Percentiles rank a stretch among this genome's conserved stretches.
Conservation (phyloP, 2,329 filamentous ascomycete species). For the Cylindrodendrum hubeiense region DNA sequence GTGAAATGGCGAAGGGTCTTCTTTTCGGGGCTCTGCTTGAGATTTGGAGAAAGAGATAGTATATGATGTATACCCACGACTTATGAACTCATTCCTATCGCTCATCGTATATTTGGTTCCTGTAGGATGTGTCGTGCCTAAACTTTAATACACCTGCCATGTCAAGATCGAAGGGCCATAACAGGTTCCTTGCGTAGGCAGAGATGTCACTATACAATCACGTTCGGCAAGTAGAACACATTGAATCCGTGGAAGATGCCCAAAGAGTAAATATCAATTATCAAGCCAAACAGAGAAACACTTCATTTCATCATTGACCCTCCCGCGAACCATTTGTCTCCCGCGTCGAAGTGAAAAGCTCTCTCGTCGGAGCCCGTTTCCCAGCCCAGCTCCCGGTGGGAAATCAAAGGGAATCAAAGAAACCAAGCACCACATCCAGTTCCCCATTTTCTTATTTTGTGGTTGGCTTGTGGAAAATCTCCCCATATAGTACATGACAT, state of each 20-base stretch:
- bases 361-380: conserved; percentile 31
- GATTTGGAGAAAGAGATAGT: neutral
- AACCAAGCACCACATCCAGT: conserved; percentile 28
- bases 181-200: neutral
- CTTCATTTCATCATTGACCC: conserved; percentile 47
- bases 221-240: neutral
- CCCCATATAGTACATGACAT: conserved; percentile 39
- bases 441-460: conserved; percentile 17
- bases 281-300: conserved; percentile 34
- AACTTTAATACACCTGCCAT: neutral
- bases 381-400: conserved; percentile 29
- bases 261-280: conserved; percentile 25
- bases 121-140: too few species aligned
- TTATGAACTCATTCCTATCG: neutral
- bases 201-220: neutral
- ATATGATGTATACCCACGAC: neutral
- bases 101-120: too few species aligned
- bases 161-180: neutral
- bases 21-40: neutral
- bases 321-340: conserved; percentile 34
- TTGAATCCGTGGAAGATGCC: neutral
- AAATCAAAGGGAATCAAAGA: conserved; percentile 26
- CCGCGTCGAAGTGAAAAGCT: conserved; percentile 17
- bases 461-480: conserved; percentile 17
- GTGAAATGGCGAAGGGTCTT: neutral